These are phyloP conservation scores for Coix lacrymajobi DNA, from an alignment of 176 grass and related monocot species.

Conservation along the genomic window DNA sequence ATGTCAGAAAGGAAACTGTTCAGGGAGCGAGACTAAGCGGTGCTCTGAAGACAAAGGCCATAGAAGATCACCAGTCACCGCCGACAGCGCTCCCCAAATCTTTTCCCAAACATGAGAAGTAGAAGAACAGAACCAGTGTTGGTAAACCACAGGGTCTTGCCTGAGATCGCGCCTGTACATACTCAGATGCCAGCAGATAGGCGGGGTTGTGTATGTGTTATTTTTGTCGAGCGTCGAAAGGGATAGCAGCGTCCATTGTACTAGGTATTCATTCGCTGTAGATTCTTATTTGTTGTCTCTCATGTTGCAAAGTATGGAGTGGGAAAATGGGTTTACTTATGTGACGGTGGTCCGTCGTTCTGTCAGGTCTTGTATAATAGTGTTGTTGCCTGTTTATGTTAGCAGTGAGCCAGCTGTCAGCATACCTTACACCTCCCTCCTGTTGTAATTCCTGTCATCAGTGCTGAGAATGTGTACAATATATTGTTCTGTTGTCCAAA, in stretches of 20 bases:
- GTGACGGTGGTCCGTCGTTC: neutral
- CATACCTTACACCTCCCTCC: neutral
- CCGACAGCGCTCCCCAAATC: slow-evolving; percentile 20
- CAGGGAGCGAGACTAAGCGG: slow-evolving; percentile 2
- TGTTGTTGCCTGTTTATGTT: neutral
- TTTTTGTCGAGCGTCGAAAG: slow-evolving; percentile 19
- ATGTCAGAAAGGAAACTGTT: neutral
- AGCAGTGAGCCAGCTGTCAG: neutral
- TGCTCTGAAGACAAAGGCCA: neutral
- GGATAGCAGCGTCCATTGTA: slow-evolving; percentile 34
- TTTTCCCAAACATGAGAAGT: slow-evolving; percentile 26
- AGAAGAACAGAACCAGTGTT: slow-evolving; percentile 21
- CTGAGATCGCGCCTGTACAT: slow-evolving; percentile 48
- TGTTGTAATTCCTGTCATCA: slow-evolving; percentile 29
- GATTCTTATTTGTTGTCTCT: slow-evolving; percentile 10
- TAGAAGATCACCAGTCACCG: slow-evolving; percentile 6
- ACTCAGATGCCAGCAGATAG: slow-evolving; percentile 48
- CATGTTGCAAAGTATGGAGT: slow-evolving; percentile 26
- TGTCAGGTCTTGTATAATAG: slow-evolving; percentile 31
- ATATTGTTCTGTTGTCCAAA: slow-evolving; percentile 4
- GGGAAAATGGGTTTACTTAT: slow-evolving; percentile 9
- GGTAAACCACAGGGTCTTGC: slow-evolving; percentile 11
- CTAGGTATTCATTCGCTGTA: slow-evolving; percentile 67
- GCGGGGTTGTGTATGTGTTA: slow-evolving; percentile 19
- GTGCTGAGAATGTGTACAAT: slow-evolving; percentile 35